Conservation (phyloP, 192 early-diverging fungal genomes). For the Pilobolus umbonatus region DNA sequence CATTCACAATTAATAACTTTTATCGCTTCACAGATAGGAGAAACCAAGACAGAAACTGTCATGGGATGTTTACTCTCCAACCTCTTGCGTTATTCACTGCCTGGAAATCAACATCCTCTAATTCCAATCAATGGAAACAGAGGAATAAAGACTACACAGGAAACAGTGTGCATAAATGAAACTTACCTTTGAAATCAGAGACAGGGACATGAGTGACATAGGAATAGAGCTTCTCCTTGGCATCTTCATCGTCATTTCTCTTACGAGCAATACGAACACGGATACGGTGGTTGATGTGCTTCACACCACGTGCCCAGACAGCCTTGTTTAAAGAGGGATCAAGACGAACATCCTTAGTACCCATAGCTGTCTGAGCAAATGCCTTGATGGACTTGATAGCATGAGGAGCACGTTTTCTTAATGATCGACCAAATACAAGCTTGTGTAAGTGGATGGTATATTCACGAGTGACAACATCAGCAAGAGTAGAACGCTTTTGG, state of each 20-base stretch:
- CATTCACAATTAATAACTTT: too few relatives aligned
- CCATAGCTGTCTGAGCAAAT: constrained; percentile 92
- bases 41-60: neutral
- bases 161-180: neutral
- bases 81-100: constrained; percentile 2
- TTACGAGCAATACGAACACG: constrained; percentile 92
- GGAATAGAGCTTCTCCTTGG: constrained; percentile 97
- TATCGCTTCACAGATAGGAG: constrained; percentile 19
- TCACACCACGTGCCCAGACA: constrained; percentile 92
- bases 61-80: constrained; percentile 6
- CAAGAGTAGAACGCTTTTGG: constrained; percentile 70
- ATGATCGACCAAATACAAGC: constrained; percentile 72
- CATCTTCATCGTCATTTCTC: constrained; percentile 96
- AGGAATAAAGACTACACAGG: neutral
- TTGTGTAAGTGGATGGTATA: constrained; percentile 99
- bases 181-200: constrained; percentile 82
- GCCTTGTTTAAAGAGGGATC: constrained; percentile 94
- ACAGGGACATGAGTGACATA: constrained; percentile 85
- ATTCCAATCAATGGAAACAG: neutral
- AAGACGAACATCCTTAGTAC: constrained; percentile 93
- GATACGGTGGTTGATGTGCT: constrained; percentile 91
- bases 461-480: constrained; percentile 94
- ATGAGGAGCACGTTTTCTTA: constrained; percentile 97
- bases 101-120: neutral
- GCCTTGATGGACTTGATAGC: constrained; percentile 91